Base-by-base conservation (phyloP, 2,329 filamentous ascomycete species). In the Berkeleyomyces basicola region DNA sequence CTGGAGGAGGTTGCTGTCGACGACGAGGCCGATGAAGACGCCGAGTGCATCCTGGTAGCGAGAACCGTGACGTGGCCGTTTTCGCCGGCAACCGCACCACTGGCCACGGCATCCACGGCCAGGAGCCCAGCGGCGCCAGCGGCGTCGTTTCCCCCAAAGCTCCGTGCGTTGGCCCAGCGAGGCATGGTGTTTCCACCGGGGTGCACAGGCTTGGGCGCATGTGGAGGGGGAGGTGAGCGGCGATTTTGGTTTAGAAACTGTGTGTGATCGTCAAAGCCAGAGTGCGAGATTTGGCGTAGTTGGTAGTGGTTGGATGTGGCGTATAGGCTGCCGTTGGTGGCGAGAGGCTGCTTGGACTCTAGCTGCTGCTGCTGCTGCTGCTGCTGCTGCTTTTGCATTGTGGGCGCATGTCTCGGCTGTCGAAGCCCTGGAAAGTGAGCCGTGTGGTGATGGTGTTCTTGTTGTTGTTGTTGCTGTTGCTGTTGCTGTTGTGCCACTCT, bases 161-260 rank as follows among this genome's bases (percentile, higher is more conserved):
- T 62, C 16, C 60, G 63, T 33, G 60, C 63, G 44, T 61, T 58
- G 9, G 63, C 63, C 63, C 63, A 65, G 31, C 61, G 63, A 11
- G 63, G 63, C 58, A 65, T 65, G 11, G 40, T 40, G 7, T 47
- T 62, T 23, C 62, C 33, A 11, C 63, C 58, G 6, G 63, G 63
- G 44, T 65, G 36, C 5, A 62, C 49, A 2, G 63, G 63, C 37
- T 63, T 59, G 16, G 63, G 63, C 4, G 63, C 63, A 55, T 62
- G 61, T 11, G 61, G 63, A 7, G 63, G 57, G 11, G 63, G 63
- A 14, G 63, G 60, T n/a, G 63, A 53, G 5, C 47, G 16, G 31
- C 63, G 60, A 11, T 62, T 57, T 31, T 55, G 42, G 23, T 59
- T 59, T 36, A 62, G 59, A 58, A 55, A 65, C n/a, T 59, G 40